Base-by-base conservation (phyloP, 371 early-diverging fungal genomes). In the Parasitella parasitica region DNA sequence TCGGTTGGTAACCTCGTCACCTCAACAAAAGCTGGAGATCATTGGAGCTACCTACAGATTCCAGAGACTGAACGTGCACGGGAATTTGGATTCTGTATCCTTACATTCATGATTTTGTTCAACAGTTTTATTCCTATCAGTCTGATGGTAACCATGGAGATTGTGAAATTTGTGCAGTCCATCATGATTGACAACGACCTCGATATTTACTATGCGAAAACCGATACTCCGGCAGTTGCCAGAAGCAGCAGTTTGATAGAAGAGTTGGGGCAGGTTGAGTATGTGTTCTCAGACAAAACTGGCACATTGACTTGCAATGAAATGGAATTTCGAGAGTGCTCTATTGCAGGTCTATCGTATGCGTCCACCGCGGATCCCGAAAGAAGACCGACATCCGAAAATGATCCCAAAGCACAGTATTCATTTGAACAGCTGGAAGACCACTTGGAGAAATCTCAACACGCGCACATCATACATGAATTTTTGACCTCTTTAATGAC, bases 291-390 rank as follows among this genome's bases (percentile, higher is more conserved):
- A 28, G 94, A 92, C 72, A 93, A 94, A 76, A 98, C 98, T 9
- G 98, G 97, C 6, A 98, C 97, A 4, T 75, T 98, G 51, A 98
- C 99, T 2, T 91, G 94, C 69, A 98, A 98, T 74, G 87, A 91
- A 62, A 98, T 98, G 99, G 89, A 91, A 67, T 95, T 97, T 71
- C 91, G 91, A 41, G 86, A 92, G 72, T 91, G 91, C 61, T 87
- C 89, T 6, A 89, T 94, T 52, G 89, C 83, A 20, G 93, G 94
- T 18, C 59, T 87, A 37, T 82, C 87, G 12, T 94, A 91, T 73
- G 73, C 91, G 7, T 86, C 88, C 20, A 69, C 72, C 0, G 83
- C 89, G 1, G 91, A 92, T 59, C 85, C 91, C 0, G 80, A 86
- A 27, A 85, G 87, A 51, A 51, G 63, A 22, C 71, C 76, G 11